Evolutionary conservation across 116 monocot species (phyloP).

Genomic region (Posidonia oceanica): DNA sequence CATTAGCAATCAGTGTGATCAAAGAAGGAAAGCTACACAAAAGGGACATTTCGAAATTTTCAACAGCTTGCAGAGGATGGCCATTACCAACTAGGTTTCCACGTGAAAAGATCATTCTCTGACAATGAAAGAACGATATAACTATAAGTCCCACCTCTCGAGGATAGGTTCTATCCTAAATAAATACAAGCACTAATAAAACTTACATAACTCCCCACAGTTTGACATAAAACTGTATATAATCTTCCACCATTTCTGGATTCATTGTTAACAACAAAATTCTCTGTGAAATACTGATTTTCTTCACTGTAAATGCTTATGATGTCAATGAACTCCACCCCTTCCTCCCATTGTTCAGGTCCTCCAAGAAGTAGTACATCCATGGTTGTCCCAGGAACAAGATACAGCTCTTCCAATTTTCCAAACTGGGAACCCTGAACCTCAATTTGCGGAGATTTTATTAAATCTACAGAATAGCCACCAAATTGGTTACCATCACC

Average conservation of each 20-base stretch:
- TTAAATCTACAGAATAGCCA: constrained; percentile 68
- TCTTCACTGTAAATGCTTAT: constrained; percentile 30
- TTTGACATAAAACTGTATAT: constrained; percentile 51
- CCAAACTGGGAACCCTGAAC: constrained; percentile 17
- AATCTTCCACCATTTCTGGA: constrained; percentile 19
- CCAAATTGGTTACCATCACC: constrained; percentile 76
- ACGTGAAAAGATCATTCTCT: constrained; percentile 84
- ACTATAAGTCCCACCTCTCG: constrained; percentile 5
- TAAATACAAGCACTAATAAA: not conserved
- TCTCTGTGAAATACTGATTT: constrained; percentile 9
- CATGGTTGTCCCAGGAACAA: constrained; percentile 77
- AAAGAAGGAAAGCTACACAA: constrained; percentile 71
- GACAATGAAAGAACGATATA: constrained; percentile 7
- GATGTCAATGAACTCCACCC: constrained; percentile 64
- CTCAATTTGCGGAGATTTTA: constrained; percentile 13
- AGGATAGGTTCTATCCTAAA: not conserved
- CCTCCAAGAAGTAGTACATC: constrained; percentile 68
- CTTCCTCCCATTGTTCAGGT: constrained; percentile 60
- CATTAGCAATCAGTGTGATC: constrained; percentile 63
- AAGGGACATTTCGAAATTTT: constrained; percentile 40
- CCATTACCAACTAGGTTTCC: constrained; percentile 69
- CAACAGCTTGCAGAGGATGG: constrained; percentile 55
- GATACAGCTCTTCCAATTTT: constrained; percentile 46
- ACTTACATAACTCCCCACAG: constrained; percentile 68
- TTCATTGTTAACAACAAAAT: constrained; percentile 27